phyloP scores from a whole-genome alignment of 768 basidiomycete species.

The Thelephora aurantiotincta region DNA sequence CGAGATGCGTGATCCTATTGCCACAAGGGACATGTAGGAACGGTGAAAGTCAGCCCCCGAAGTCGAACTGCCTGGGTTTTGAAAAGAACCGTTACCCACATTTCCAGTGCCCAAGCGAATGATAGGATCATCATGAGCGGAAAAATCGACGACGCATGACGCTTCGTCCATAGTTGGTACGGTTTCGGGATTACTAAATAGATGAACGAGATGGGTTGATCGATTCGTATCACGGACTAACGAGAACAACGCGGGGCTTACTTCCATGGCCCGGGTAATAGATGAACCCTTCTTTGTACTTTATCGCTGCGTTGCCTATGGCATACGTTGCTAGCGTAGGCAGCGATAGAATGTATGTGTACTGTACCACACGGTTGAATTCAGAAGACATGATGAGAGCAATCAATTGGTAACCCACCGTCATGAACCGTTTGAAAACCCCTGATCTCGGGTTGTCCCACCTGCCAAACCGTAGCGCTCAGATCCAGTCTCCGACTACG shows the following conservation, averaged over 20 bases:
- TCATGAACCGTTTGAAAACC: slow-evolving; percentile 81
- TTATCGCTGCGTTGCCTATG: slow-evolving; percentile 54
- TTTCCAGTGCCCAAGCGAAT: slow-evolving; percentile 59
- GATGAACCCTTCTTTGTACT: slow-evolving; percentile 56
- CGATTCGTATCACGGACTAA: too few species aligned
- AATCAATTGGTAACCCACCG: slow-evolving; percentile 28
- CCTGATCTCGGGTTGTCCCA: slow-evolving; percentile 21
- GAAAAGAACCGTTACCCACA: slow-evolving; percentile 28
- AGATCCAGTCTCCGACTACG: too few species aligned
- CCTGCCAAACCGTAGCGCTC: too few species aligned
- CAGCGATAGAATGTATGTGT: slow-evolving; percentile 52
- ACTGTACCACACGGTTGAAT: slow-evolving; percentile 24
- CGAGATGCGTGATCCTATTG: slow-evolving; percentile 59
- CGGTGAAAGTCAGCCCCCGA: not conserved
- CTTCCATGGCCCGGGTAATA: slow-evolving; percentile 30
- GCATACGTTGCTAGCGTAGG: slow-evolving; percentile 47
- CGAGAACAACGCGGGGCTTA: slow-evolving; percentile 19
- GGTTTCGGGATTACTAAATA: slow-evolving; percentile 52
- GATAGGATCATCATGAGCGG: slow-evolving; percentile 55
- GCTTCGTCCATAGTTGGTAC: slow-evolving; percentile 36
- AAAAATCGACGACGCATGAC: slow-evolving; percentile 35
- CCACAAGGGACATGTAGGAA: not conserved
- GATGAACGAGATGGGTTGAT: not conserved
- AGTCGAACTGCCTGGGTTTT: not conserved
- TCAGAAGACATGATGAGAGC: not conserved